phyloP scores from a whole-genome alignment of 2,329 filamentous ascomycete species.

The Pyrenophora graminea region DNA sequence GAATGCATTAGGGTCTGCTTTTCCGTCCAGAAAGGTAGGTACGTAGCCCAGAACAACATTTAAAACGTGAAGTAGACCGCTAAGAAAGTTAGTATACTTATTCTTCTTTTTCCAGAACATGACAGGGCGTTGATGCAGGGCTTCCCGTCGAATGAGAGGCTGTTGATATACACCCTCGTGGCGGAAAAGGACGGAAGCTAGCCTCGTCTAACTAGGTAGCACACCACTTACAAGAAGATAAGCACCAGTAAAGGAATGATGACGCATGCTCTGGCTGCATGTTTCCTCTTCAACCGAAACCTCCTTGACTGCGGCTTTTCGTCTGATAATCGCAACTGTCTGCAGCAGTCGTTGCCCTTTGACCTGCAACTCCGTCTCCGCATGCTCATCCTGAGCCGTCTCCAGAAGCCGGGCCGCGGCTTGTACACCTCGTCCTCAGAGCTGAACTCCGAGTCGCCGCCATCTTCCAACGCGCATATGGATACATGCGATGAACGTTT shows the following conservation, averaged over 20 bases:
- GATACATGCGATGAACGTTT: constrained; percentile 20
- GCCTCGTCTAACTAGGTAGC: constrained; percentile 1
- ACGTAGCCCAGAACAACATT: constrained; percentile 47
- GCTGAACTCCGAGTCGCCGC: constrained; percentile 19
- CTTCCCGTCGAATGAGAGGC: constrained; percentile 3
- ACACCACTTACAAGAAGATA: constrained; percentile 40
- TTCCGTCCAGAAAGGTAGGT: constrained; percentile 44
- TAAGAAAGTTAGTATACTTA: constrained; percentile 28
- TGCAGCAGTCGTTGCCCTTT: constrained; percentile 15
- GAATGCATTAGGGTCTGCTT: constrained; percentile 35
- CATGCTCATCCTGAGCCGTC: constrained; percentile 36
- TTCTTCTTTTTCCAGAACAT: neutral
- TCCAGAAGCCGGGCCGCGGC: constrained; percentile 25
- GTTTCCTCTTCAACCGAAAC: constrained; percentile 25
- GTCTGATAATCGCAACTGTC: constrained; percentile 18
- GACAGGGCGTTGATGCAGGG: constrained; percentile 1
- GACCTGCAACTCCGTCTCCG: constrained; percentile 27
- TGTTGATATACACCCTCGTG: constrained; percentile 7
- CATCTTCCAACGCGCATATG: constrained; percentile 33
- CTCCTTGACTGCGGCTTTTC: constrained; percentile 26
- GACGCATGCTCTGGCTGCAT: constrained; percentile 24
- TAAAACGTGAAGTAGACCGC: constrained; percentile 49
- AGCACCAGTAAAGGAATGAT: constrained; percentile 28
- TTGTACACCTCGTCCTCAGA: constrained; percentile 24
- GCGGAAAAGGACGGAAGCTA: constrained; percentile 19